Evolutionary conservation across 768 basidiomycete species (phyloP).

Genomic region (Hemileccinum rubropunctum): DNA sequence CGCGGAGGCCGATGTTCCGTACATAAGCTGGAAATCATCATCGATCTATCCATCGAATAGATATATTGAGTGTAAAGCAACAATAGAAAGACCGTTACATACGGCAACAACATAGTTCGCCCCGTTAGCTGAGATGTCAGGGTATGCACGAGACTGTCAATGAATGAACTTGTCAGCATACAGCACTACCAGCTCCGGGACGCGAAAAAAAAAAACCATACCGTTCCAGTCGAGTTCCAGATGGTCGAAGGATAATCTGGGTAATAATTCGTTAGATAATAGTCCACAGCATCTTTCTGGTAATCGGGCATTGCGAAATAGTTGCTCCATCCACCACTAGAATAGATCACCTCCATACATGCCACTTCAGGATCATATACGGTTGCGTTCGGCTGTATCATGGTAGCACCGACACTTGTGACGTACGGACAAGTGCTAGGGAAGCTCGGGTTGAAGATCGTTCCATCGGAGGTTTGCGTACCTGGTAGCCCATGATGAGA

Average conservation of each 20-base stretch:
- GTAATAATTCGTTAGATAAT: slow-evolving; percentile 19
- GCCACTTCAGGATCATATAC: slow-evolving; percentile 50
- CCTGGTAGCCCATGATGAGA: not conserved
- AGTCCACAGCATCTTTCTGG: slow-evolving; percentile 12
- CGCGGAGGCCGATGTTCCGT: not conserved
- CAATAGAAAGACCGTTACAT: not conserved
- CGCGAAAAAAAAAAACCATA: not conserved
- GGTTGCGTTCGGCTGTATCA: slow-evolving; percentile 36
- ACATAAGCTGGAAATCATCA: not conserved
- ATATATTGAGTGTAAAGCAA: not conserved
- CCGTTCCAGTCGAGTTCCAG: slow-evolving; percentile 11
- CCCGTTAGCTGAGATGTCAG: slow-evolving; percentile 34
- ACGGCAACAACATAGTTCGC: slow-evolving; percentile 22
- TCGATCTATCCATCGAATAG: not conserved
- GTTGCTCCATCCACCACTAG: slow-evolving; percentile 59
- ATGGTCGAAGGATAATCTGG: slow-evolving; percentile 9
- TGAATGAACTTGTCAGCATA: slow-evolving; percentile 6
- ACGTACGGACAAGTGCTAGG: slow-evolving; percentile 45
- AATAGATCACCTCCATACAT: slow-evolving; percentile 43
- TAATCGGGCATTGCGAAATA: slow-evolving; percentile 15
- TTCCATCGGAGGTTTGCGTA: not conserved
- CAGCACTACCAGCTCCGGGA: no score
- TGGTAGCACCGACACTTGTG: slow-evolving; percentile 45
- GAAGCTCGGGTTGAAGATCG: slow-evolving; percentile 48
- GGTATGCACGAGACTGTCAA: slow-evolving; percentile 35